These are phyloP conservation scores for Heritiera fomes DNA, from an alignment of 345 rosid species.

Conservation along the genomic window DNA sequence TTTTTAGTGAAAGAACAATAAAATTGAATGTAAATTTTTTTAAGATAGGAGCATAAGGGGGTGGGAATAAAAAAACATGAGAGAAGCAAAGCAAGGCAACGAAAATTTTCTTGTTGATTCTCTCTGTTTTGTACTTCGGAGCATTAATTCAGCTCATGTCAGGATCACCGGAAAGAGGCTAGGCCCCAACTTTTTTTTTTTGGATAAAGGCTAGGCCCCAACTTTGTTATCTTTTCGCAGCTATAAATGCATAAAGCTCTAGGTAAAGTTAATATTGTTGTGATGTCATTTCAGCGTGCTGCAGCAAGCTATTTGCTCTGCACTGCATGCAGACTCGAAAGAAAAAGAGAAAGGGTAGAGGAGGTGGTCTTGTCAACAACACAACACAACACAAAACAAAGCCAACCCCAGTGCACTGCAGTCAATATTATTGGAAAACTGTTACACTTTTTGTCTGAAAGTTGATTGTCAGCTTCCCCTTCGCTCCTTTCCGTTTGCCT, in stretches of 20 bases:
- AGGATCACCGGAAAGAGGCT: neutral
- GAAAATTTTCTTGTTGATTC: neutral
- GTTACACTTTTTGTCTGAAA: neutral
- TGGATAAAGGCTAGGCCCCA: neutral
- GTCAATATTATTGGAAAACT: conserved; percentile 7
- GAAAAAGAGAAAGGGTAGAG: neutral
- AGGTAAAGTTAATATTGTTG: conserved; percentile 2
- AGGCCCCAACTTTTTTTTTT: conserved; percentile 6
- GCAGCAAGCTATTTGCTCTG: neutral
- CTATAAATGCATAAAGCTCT: conserved; percentile 2
- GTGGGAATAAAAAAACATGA: neutral
- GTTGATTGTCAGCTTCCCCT: neutral
- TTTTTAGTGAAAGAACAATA: neutral
- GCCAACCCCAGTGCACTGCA: neutral
- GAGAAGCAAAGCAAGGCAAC: neutral
- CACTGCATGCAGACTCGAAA: neutral
- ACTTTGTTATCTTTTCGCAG: neutral
- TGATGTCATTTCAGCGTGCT: conserved; percentile 9
- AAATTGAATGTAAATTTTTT: neutral
- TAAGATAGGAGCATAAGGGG: neutral
- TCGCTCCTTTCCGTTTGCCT: neutral
- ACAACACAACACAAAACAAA: neutral
- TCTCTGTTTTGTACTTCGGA: neutral
- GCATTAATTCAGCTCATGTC: neutral
- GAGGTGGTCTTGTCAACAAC: conserved; percentile 7